These are phyloP conservation scores for Acorus gramineus DNA, from an alignment of 106 monocot genomes.

Conservation along the genomic window DNA sequence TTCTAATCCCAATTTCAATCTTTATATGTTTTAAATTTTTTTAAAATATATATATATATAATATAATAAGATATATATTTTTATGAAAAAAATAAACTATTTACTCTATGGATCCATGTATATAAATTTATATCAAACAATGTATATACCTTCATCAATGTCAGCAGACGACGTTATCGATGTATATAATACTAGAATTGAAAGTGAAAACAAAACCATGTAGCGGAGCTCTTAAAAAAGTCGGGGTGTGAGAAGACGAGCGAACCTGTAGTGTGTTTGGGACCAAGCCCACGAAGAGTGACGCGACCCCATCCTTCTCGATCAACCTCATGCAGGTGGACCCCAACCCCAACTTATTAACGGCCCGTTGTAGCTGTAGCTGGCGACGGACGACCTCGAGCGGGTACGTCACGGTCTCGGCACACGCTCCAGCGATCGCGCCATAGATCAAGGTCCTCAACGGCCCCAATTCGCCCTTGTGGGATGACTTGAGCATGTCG, in stretches of 20 bases:
- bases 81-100: no score
- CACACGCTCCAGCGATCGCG: slow-evolving; percentile 46
- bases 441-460: slow-evolving; percentile 37
- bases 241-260: background rate
- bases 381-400: slow-evolving; percentile 53
- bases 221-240: no score
- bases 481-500: slow-evolving; percentile 34
- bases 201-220: no score
- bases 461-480: slow-evolving; percentile 24
- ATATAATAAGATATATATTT: no score
- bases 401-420: slow-evolving; percentile 49
- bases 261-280: slow-evolving; percentile 54
- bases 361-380: slow-evolving; percentile 35
- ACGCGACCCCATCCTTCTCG: slow-evolving; percentile 20
- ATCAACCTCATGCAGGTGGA: slow-evolving; percentile 17
- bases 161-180: no score
- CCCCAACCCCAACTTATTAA: slow-evolving; percentile 12
- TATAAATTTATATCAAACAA: no score
- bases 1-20: no score
- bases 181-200: no score
- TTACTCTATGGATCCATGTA: no score
- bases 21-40: no score
- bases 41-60: no score
- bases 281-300: slow-evolving; percentile 37
- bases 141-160: no score